phyloP scores from a whole-genome alignment of 2,329 filamentous ascomycete genomes.

The Clarireedia paspali region DNA sequence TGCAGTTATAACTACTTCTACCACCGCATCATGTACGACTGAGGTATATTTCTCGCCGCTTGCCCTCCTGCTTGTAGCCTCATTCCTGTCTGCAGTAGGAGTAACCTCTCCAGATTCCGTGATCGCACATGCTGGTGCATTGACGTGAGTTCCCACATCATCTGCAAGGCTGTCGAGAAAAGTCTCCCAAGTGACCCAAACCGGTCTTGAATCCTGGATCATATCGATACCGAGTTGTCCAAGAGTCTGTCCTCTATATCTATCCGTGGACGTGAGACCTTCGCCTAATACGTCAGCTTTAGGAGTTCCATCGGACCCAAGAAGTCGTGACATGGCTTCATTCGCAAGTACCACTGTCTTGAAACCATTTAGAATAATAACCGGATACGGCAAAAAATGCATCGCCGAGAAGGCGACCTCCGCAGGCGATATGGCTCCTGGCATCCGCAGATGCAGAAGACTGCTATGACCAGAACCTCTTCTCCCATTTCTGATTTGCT shows the following conservation, averaged over 20 bases:
- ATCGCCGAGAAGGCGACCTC: constrained; percentile 60
- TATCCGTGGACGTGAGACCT: constrained; percentile 41
- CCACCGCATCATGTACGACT: constrained; percentile 49
- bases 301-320: constrained; percentile 47
- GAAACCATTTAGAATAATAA: constrained; percentile 58
- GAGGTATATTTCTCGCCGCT: constrained; percentile 27
- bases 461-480: constrained; percentile 10
- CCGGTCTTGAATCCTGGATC: constrained; percentile 55
- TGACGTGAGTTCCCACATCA: constrained; percentile 14
- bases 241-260: constrained; percentile 56
- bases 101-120: constrained; percentile 24
- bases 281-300: constrained; percentile 30
- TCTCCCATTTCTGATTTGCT: constrained; percentile 15
- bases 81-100: constrained; percentile 29
- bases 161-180: constrained; percentile 47
- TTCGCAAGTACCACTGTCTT: constrained; percentile 70
- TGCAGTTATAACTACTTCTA: constrained; percentile 59
- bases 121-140: constrained; percentile 2
- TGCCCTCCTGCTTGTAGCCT: constrained; percentile 13
- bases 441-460: constrained; percentile 31
- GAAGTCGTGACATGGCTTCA: constrained; percentile 63
- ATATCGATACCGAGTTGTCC: constrained; percentile 67
- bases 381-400: constrained; percentile 66
- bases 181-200: constrained; percentile 51
- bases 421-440: constrained; percentile 38